Evolutionary conservation across 1,284 basidiomycete species (phyloP), one percentile per base, ranked within the genome.

Genomic region (Melampsora americana): DNA sequence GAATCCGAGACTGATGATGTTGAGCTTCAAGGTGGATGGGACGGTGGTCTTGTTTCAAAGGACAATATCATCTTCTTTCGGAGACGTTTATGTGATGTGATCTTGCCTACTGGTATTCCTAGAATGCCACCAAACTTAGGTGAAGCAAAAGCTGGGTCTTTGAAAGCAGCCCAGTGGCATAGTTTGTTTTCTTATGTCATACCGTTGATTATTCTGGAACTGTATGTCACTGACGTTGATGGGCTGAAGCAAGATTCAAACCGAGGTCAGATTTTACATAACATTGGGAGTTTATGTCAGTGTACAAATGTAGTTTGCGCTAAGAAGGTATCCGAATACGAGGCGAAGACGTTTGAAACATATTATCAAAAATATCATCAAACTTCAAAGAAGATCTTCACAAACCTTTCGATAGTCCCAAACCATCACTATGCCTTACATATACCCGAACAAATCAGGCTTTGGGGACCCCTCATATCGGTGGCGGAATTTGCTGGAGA

Each of bases 141-240:
- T 20, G 44, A 48, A 39, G 20, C 16, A 48, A 72, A 65, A 11
- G 30, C 64, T 56, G 70, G 61, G 4, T 64, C 64, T 32, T 23
- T 72, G 12, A 65, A 42, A 35, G 70, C 70, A 14, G 18, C 46
- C 9, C 71, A 71, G 48, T 72, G 70, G 70, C 46, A 62, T 56
- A 39, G 56, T 32, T n/a, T 66, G 3, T 73, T 73, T 66, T 44
- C 50, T 5, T 73, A 62, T 44, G 46, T 73, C 30, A 73, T 73
- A 14, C 71, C 71, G 2, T n/a, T 66, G 18, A 48, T 73, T 18
- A 39, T 73, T 26, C 32, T 50, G 6, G 71, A 73, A 20, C 32
- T 73, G 7, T 73, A 66, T 44, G 35, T 66, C 2, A 60, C 53
- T 6, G n/a, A n/a, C n/a, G 44, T 66, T 1, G 42, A 35, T n/a